Evolutionary conservation across 2,329 filamentous ascomycete genomes (phyloP).

Genomic region (Thyridium curvatum): DNA sequence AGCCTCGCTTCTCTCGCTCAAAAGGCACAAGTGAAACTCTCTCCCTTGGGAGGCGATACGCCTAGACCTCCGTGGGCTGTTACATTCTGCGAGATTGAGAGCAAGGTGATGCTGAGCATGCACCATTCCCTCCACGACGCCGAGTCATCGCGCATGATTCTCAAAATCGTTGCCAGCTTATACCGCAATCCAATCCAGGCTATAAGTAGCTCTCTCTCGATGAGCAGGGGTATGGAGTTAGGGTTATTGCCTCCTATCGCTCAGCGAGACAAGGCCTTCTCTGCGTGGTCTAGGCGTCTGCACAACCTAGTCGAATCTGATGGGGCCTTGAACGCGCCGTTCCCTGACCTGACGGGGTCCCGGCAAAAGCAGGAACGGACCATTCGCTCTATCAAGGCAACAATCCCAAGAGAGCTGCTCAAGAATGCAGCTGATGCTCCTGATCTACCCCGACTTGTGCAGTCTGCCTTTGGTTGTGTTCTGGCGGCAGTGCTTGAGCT

Average conservation of each 20-base stretch:
- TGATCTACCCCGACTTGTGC: constrained; percentile 8
- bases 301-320: constrained; percentile 4
- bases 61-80: constrained; percentile 26
- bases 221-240: constrained; percentile 12
- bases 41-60: too few species aligned
- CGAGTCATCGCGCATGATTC: constrained; percentile 45
- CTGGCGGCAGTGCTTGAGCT: constrained; percentile 13
- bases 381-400: constrained; percentile 5
- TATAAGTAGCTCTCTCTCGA: neutral
- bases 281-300: constrained; percentile 10
- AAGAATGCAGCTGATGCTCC: neutral
- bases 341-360: constrained; percentile 16
- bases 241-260: constrained; percentile 11
- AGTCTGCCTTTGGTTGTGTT: constrained; percentile 16
- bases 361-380: constrained; percentile 10
- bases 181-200: constrained; percentile 1
- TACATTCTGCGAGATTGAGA: constrained; percentile 19
- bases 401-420: neutral
- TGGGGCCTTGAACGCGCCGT: constrained; percentile 12
- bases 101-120: constrained; percentile 30
- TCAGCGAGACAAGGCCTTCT: constrained; percentile 11
- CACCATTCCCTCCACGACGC: constrained; percentile 61
- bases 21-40: too few species aligned
- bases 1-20: too few species aligned
- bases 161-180: constrained; percentile 30